These are phyloP conservation scores for Clonostachys byssicola DNA, from an alignment of 2,329 filamentous ascomycete genomes.

Conservation along the genomic window DNA sequence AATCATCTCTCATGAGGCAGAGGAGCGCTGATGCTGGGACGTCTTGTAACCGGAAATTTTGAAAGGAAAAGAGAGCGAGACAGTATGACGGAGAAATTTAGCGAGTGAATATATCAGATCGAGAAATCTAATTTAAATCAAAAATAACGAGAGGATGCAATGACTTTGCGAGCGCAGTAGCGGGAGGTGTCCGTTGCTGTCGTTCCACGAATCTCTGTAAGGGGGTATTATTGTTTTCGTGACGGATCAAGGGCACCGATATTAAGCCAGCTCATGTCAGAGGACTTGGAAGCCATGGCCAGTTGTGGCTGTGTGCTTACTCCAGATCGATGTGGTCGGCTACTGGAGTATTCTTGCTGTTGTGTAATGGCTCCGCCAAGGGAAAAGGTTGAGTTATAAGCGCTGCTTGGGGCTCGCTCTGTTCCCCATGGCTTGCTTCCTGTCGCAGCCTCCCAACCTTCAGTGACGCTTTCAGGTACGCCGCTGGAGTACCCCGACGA, in stretches of 20 bases:
- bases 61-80: neutral
- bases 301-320: conserved; percentile 47
- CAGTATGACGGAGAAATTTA: neutral
- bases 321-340: conserved; percentile 21
- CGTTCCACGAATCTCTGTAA: no score
- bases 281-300: conserved; percentile 42
- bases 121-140: neutral
- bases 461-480: conserved; percentile 58
- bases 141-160: neutral
- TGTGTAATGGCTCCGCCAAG: conserved; percentile 22
- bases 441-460: conserved; percentile 47
- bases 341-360: conserved; percentile 16
- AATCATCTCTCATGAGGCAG: no score
- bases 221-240: no score
- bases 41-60: neutral
- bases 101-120: neutral
- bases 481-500: conserved; percentile 59
- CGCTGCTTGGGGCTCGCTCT: conserved; percentile 46
- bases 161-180: no score
- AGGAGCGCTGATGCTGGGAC: no score
- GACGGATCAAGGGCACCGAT: conserved; percentile 34
- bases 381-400: conserved; percentile 42
- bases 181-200: no score
- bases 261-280: conserved; percentile 80
- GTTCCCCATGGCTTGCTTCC: conserved; percentile 41